A percentile compares a stretch with the other conserved stretches of the same genome.
Evolutionary conservation across 2,329 filamentous ascomycete species (phyloP).

Genomic region (Mycosphaerella arachidis): DNA sequence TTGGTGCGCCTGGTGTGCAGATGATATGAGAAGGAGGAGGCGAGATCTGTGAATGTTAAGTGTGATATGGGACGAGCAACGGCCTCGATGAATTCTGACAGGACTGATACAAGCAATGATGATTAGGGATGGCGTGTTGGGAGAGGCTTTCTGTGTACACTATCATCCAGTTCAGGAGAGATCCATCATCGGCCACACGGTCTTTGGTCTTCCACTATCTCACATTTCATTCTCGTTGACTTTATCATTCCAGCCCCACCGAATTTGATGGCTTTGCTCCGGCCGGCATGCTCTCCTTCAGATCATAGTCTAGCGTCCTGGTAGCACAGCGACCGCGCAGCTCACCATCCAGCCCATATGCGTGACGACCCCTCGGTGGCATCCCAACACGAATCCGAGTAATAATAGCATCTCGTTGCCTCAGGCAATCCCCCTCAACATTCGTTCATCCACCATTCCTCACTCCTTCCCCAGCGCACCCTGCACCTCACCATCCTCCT

Average conservation of each 20-base stretch:
- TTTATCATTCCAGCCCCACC: too few relatives aligned
- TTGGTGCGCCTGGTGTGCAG: background rate
- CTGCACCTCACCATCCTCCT: constrained; percentile 11
- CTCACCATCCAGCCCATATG: background rate
- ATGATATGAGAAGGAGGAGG: background rate
- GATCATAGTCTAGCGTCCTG: background rate
- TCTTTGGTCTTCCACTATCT: background rate
- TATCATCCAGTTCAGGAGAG: background rate
- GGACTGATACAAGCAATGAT: background rate
- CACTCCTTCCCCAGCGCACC: constrained; percentile 3
- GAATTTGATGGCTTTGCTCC: background rate
- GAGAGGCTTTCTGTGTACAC: background rate
- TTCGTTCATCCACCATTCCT: background rate
- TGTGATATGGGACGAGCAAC: background rate
- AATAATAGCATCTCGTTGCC: background rate
- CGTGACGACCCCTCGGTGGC: background rate
- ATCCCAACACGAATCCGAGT: background rate
- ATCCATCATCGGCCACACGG: background rate
- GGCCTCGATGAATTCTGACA: background rate
- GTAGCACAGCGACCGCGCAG: background rate
- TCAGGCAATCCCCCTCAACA: background rate
- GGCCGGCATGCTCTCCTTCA: background rate
- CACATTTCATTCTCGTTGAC: background rate
- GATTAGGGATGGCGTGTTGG: background rate
- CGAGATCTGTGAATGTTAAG: background rate